phyloP scores from a whole-genome alignment of 176 grass and related monocot species.

The Oryza coarctata region DNA sequence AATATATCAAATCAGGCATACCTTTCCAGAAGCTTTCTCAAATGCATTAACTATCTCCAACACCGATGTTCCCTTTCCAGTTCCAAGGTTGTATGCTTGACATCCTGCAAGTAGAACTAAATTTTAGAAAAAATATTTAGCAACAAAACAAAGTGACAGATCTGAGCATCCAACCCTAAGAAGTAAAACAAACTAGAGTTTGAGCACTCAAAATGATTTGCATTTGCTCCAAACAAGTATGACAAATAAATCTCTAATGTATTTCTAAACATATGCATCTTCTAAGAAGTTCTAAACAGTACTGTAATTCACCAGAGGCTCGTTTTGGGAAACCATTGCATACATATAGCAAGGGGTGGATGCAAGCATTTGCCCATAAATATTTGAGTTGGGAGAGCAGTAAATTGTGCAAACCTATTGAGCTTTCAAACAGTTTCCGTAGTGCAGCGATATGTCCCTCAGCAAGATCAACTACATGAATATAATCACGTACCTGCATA shows the following conservation, averaged over 20 bases:
- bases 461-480: constrained; percentile 93
- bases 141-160: background rate
- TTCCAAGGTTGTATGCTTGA: constrained; percentile 88
- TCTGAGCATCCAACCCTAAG: constrained; percentile 7
- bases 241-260: background rate
- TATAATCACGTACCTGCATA: constrained; percentile 84
- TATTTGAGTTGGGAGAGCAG: constrained; percentile 2
- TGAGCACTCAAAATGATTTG: background rate
- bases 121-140: constrained; percentile 19
- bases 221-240: background rate
- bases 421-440: constrained; percentile 79
- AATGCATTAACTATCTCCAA: constrained; percentile 96
- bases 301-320: background rate
- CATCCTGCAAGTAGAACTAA: constrained; percentile 59
- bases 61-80: constrained; percentile 93
- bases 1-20: constrained; percentile 31
- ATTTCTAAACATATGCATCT: no score
- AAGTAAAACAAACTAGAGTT: constrained; percentile 9
- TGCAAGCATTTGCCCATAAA: background rate
- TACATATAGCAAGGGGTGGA: constrained; percentile 16
- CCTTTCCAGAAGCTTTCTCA: constrained; percentile 94
- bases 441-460: constrained; percentile 88
- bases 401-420: constrained; percentile 57
- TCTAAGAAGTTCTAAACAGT: background rate
- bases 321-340: background rate